phyloP scores from a whole-genome alignment of 768 basidiomycete genomes.

The Collybia mongolica region DNA sequence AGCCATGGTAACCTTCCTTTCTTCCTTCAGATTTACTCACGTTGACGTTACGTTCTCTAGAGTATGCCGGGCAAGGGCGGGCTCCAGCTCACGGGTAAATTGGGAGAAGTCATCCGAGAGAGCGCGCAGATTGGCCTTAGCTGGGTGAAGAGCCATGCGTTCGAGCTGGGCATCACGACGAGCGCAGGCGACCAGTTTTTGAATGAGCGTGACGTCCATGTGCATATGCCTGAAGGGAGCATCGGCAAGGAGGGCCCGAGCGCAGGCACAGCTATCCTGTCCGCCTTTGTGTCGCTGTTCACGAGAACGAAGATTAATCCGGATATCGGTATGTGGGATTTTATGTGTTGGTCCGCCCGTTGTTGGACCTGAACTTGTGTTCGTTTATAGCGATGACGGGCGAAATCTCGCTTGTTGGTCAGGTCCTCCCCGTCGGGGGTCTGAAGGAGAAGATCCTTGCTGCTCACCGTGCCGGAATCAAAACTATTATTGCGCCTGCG shows the following conservation, averaged over 20 bases:
- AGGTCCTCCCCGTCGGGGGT: conserved; percentile 94
- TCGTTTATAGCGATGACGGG: conserved; percentile 85
- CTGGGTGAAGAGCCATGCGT: conserved; percentile 92
- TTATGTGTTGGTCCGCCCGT: too few species aligned
- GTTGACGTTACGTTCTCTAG: conserved; percentile 34
- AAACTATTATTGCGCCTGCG: conserved; percentile 82
- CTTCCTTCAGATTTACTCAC: neutral
- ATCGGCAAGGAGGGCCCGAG: conserved; percentile 96
- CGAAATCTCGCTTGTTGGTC: conserved; percentile 94
- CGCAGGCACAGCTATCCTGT: conserved; percentile 91
- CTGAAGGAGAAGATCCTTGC: conserved; percentile 96
- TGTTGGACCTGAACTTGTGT: neutral
- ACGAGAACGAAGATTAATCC: conserved; percentile 81
- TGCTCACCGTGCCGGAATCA: conserved; percentile 95
- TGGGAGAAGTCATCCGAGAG: conserved; percentile 97
- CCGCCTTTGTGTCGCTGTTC: conserved; percentile 90
- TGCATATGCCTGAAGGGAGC: conserved; percentile 96
- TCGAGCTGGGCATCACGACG: conserved; percentile 81
- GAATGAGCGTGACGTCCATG: conserved; percentile 85
- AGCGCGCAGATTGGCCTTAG: conserved; percentile 92
- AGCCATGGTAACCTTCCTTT: conserved; percentile 63
- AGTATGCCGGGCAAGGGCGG: conserved; percentile 96
- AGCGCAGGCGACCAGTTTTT: conserved; percentile 73
- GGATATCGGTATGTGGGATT: conserved; percentile 71
- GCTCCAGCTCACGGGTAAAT: conserved; percentile 92